A percentile compares a stretch with the other conserved stretches of the same genome.
These are phyloP conservation scores for Candida boleticola DNA, from an alignment of 805 yeast genomes.

Conservation along the genomic window DNA sequence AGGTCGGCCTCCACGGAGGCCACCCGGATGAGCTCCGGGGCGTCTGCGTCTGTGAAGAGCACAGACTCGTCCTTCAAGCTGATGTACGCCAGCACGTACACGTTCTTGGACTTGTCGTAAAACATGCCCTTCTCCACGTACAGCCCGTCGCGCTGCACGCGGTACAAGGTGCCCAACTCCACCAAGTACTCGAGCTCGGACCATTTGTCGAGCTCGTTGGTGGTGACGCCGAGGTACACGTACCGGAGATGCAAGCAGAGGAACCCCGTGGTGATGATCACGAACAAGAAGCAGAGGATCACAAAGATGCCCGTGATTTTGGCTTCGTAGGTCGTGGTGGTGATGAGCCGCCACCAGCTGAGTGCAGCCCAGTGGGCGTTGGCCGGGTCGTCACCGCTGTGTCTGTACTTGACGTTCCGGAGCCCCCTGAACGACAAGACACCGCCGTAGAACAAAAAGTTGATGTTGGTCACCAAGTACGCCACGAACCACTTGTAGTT, in stretches of 20 bases:
- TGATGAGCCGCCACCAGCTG: conserved; percentile 20
- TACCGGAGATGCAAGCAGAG: conserved; percentile 46
- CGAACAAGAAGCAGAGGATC: conserved; percentile 36
- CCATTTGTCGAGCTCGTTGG: conserved; percentile 77
- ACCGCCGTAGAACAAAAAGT: conserved; percentile 41
- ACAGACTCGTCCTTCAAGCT: conserved; percentile 26
- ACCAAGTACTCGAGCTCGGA: conserved; percentile 52
- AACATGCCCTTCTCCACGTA: conserved; percentile 23
- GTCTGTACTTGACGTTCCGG: conserved; percentile 1
- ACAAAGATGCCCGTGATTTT: conserved; percentile 42
- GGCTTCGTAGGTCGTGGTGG: conserved; percentile 28
- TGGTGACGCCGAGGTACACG: conserved; percentile 66
- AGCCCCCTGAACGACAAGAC: conserved; percentile 21
- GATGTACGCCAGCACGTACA: conserved; percentile 22
- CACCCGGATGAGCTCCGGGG: conserved; percentile 14
- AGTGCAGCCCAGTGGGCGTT: neutral
- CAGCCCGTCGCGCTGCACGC: conserved; percentile 12
- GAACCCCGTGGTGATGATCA: conserved; percentile 38
- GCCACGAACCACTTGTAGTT: conserved; percentile 61
- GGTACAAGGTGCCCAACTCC: conserved; percentile 24
- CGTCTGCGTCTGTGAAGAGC: conserved; percentile 14
- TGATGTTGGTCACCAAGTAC: conserved; percentile 51
- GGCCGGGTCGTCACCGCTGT: too few species aligned
- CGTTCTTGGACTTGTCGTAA: conserved; percentile 7
- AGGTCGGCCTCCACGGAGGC: conserved; percentile 28